phyloP scores from a whole-genome alignment of 768 basidiomycete genomes.

The Boletus sp. region DNA sequence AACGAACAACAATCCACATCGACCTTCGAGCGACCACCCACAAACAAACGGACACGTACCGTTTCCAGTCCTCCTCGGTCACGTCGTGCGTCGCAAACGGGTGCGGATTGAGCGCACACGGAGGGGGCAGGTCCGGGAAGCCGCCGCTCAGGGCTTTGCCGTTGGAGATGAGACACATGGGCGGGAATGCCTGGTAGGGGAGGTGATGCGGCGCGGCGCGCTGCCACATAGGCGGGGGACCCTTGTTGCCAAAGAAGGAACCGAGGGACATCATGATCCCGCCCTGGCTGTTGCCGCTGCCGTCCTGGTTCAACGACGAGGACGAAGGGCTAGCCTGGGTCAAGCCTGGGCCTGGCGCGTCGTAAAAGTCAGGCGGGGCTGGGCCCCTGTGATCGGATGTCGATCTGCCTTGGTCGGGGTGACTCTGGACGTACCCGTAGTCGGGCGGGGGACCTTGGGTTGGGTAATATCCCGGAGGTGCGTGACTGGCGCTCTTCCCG shows the following conservation, averaged over 20 bases:
- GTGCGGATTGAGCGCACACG: conserved; percentile 38
- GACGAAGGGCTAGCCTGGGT: not conserved
- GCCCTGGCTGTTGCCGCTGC: not conserved
- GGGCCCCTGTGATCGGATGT: not conserved
- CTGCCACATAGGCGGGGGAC: conserved; percentile 27
- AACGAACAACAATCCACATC: not conserved
- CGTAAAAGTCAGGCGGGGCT: not conserved
- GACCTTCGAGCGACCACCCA: too few species aligned
- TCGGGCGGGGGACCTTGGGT: conserved; percentile 14
- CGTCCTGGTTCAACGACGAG: not conserved
- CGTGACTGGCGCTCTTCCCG: not conserved
- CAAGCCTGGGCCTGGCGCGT: not conserved
- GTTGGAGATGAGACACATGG: conserved; percentile 33
- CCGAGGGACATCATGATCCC: conserved; percentile 16
- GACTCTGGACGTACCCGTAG: conserved; percentile 7
- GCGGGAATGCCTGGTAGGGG: conserved; percentile 23
- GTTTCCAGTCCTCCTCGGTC: conserved; percentile 48
- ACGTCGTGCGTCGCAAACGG: conserved; percentile 54
- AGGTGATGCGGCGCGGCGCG: conserved; percentile 17
- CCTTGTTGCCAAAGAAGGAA: conserved; percentile 29
- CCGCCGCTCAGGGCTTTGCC: conserved; percentile 35
- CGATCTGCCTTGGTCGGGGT: not conserved
- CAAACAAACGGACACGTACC: conserved; percentile 22
- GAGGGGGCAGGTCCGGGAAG: conserved; percentile 45
- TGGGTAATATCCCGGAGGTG: conserved; percentile 8